Evolutionary conservation across 768 basidiomycete species (phyloP), one percentile per base, ranked within the genome.

Genomic region (Mycena polygramma): DNA sequence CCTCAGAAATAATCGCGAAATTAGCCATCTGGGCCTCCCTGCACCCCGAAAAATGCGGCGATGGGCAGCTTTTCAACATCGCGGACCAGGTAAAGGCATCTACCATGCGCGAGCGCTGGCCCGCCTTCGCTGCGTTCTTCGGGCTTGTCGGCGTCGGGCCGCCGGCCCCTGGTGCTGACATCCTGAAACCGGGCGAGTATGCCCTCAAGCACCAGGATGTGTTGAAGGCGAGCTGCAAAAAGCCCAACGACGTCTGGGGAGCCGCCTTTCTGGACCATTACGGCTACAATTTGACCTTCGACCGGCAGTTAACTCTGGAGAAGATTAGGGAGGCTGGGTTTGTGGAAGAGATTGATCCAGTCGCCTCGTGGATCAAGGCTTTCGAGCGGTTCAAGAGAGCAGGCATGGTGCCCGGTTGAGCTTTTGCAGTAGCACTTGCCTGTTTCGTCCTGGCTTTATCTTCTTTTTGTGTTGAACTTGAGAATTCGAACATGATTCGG

Each of bases 91-190:
- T 20, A 17, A 36, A 37, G 30, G 66, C 70, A 5, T 67, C 65
- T 39, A 60, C 70, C n/a, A 71, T 71, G 70, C 55, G 66, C 36
- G 65, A 71, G 45, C 70, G 70, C 15, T 71, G 70, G 70, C 66
- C 70, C 8, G 55, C 55, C n/a, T 41, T 71, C 22, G 66, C 70
- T 8, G 55, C 70, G 4, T 53, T 58, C 36, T 71, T 71, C 37
- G 70, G 70, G 2, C 70, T 71, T 57, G 66, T 71, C 17, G 70
- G 70, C 9, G 62, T 68, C 20, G 66, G 66, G 2, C 70, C 69
- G 5, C 63, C 45, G 8, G 45, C 54, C 9, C n/a, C 55, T 7
- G 70, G 43, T 8, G 48, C 15, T 19, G 17, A 7, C 13, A n/a
- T 36, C n/a, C 55, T 71, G n/a, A 67, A 57, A 49, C 70, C 70